These are phyloP conservation scores for Tulasnella sp. DNA, from an alignment of 768 basidiomycete species.

Conservation along the genomic window DNA sequence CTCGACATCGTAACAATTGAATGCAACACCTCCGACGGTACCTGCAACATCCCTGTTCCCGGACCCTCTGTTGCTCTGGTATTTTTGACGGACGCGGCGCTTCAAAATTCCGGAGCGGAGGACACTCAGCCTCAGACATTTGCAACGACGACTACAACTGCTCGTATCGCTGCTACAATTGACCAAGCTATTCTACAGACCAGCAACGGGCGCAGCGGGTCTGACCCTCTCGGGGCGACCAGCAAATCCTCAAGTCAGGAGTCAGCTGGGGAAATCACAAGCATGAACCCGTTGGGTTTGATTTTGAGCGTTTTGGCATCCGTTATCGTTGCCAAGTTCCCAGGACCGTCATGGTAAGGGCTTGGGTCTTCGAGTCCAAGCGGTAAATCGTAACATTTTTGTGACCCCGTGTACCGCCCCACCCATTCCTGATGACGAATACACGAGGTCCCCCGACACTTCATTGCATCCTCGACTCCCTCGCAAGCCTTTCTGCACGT, in stretches of 20 bases:
- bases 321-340: not conserved
- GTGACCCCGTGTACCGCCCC: no score
- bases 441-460: no score
- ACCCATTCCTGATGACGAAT: no score
- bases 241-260: not conserved
- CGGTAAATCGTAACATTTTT: no score
- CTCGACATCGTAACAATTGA: conserved; percentile 6
- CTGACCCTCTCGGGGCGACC: not conserved
- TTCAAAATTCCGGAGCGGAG: not conserved
- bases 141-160: conserved; percentile 3
- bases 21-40: not conserved
- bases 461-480: no score
- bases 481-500: no score
- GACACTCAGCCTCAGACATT: not conserved
- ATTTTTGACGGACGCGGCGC: conserved; percentile 8
- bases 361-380: no score
- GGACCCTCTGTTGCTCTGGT: conserved; percentile 19
- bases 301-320: not conserved
- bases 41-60: conserved; percentile 2
- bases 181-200: not conserved
- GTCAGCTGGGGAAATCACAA: not conserved
- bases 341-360: no score
- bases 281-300: not conserved
- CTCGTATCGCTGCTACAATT: not conserved
- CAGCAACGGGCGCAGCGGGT: conserved; percentile 8